Evolutionary conservation across 768 basidiomycete species (phyloP).

Genomic region (Psilocybe cubensis): DNA sequence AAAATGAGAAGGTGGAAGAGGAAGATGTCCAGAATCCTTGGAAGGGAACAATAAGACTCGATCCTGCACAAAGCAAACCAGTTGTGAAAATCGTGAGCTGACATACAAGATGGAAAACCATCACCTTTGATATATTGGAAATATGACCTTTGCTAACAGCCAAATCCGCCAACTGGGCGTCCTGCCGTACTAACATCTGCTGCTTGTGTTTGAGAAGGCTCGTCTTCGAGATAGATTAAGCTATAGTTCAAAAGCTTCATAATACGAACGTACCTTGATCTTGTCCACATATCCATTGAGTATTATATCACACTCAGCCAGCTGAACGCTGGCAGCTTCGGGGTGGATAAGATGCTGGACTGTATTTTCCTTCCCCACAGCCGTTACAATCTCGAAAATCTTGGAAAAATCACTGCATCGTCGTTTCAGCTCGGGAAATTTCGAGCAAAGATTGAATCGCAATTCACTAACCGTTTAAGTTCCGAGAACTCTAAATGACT

Average conservation of each 20-base stretch:
- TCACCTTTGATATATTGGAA: neutral
- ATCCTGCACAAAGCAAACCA: neutral
- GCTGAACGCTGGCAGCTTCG: neutral
- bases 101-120: too few species aligned
- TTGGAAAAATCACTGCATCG: neutral
- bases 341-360: neutral
- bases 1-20: neutral
- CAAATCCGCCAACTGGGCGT: neutral
- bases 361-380: neutral
- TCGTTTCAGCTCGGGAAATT: neutral
- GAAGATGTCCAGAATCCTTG: neutral
- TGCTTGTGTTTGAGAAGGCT: neutral
- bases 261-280: neutral
- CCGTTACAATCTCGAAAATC: neutral
- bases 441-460: too few species aligned
- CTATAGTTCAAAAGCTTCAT: neutral
- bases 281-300: neutral
- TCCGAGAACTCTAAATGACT: too few species aligned
- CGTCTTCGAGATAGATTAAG: neutral
- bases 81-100: too few species aligned
- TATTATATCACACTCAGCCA: neutral
- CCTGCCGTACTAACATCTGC: neutral
- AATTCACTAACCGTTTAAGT: neutral
- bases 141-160: neutral
- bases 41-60: neutral